These are phyloP conservation scores for Venturia pyrina DNA, from an alignment of 2,329 filamentous ascomycete genomes.

Conservation along the genomic window DNA sequence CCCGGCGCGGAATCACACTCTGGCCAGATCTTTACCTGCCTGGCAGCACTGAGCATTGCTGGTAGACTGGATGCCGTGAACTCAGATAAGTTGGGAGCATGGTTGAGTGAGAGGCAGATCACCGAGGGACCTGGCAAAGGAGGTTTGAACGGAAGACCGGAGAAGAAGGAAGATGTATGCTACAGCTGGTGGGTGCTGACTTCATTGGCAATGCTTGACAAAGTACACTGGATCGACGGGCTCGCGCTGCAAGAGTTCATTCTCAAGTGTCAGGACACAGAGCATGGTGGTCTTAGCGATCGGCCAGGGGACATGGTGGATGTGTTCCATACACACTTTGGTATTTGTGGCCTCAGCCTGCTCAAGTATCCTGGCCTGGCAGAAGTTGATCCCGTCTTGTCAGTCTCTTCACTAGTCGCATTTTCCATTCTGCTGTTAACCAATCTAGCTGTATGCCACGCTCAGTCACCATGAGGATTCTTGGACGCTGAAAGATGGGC, in stretches of 20 bases:
- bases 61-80: slow-evolving; percentile 58
- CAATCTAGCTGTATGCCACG: slow-evolving; percentile 28
- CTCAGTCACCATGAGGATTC: slow-evolving; percentile 6
- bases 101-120: slow-evolving; percentile 89
- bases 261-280: slow-evolving; percentile 65
- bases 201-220: slow-evolving; percentile 79
- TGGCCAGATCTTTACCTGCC: slow-evolving; percentile 90
- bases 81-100: slow-evolving; percentile 69
- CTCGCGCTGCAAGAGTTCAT: slow-evolving; percentile 74
- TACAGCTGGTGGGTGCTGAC: slow-evolving; percentile 99
- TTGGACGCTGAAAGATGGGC: neutral
- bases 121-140: slow-evolving; percentile 47
- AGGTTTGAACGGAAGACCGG: slow-evolving; percentile 85
- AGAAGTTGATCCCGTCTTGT: slow-evolving; percentile 83
- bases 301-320: slow-evolving; percentile 91
- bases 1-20: slow-evolving; percentile 92
- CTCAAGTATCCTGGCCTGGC: slow-evolving; percentile 61
- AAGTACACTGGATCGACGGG: slow-evolving; percentile 87
- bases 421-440: neutral
- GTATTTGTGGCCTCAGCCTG: slow-evolving; percentile 77
- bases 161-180: slow-evolving; percentile 94
- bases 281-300: slow-evolving; percentile 79
- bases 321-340: slow-evolving; percentile 92
- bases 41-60: slow-evolving; percentile 77
- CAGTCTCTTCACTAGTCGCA: slow-evolving; percentile 22